Base-by-base conservation (phyloP, 1,139 yeast genomes). In the Sugiyamaella japonica region DNA sequence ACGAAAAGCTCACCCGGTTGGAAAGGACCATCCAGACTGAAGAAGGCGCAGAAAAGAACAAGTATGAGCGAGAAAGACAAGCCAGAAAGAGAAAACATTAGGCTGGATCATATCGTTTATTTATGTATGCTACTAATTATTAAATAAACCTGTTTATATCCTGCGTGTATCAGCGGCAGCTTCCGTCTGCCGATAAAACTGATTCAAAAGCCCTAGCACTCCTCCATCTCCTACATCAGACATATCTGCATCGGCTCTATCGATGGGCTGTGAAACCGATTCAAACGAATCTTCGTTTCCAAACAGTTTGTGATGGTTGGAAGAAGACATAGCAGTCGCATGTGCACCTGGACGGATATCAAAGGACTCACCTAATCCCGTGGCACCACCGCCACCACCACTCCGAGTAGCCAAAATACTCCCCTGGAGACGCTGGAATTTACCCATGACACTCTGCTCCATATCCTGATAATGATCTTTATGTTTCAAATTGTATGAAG, bases 11-110 rank as follows among this genome's bases (percentile, higher is more conserved):
- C 89, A 87, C 95, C 47, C 81, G 80, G 61, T 85, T 95, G 70
- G 85, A 87, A 69, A 87, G 91, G 65, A 82, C 91, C 54, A 88
- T 91, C 66, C 86, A 87, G 60, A 89, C 97, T 1, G 88, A 86
- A 63, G 98, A 91, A 76, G 98, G 98, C 64, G 88, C 95, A 6
- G 97, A 89, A 67, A 86, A 88, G 78, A 91, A 93, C 69, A 85
- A 85, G 64, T 91, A 90, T 70, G 97, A 89, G 68, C 79, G 90
- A 60, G 98, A 90, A 68, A 86, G 82, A 78, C 84, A 80, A 70
- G 75, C 78, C 61, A 80, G 90, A 65, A 83, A 82, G 70, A 72
- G 75, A 32, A 76, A 76, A 70, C 71, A 61, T 65, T 62, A 63
- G 44, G 13, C 32, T 25, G 23, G 13, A 20, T 23, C 25, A 31